Conservation (phyloP, 352 stramenopile species). For the Globisporangium alternatum region DNA sequence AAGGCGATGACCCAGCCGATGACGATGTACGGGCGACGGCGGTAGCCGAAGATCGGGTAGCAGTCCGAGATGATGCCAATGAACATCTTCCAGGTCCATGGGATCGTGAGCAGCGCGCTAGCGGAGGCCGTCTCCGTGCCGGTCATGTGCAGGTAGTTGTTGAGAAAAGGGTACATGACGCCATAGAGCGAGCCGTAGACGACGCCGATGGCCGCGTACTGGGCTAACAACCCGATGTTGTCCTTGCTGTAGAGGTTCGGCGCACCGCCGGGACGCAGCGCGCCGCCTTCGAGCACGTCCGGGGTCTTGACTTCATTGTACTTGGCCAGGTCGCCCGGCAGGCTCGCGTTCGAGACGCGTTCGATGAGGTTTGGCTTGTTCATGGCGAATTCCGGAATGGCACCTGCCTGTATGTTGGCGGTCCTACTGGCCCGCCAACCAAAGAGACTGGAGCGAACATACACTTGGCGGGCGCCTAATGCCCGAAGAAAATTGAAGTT, state of each 20-base stretch:
- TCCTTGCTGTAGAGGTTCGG: slow-evolving; percentile 33
- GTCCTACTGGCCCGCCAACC: not conserved
- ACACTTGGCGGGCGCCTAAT: no score
- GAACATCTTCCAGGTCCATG: slow-evolving; percentile 79
- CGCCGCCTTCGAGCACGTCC: slow-evolving; percentile 32
- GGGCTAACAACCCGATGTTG: slow-evolving; percentile 41
- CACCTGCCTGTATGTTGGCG: no score
- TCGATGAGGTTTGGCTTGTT: slow-evolving; percentile 21
- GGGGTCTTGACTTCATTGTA: slow-evolving; percentile 28
- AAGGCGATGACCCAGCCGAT: slow-evolving; percentile 54
- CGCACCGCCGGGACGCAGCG: slow-evolving; percentile 33
- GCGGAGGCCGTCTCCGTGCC: slow-evolving; percentile 38
- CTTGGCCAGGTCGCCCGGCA: slow-evolving; percentile 3
- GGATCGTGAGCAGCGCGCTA: slow-evolving; percentile 50
- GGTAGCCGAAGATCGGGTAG: slow-evolving; percentile 39
- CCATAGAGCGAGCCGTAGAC: slow-evolving; percentile 44
- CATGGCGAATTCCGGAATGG: slow-evolving; percentile 19
- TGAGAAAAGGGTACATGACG: slow-evolving; percentile 49
- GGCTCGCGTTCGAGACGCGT: slow-evolving; percentile 18
- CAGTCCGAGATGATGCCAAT: slow-evolving; percentile 47
- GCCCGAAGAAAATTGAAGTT: not conserved
- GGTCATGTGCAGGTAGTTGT: slow-evolving; percentile 52
- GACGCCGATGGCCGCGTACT: slow-evolving; percentile 47
- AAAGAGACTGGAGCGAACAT: not conserved
- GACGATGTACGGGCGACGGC: slow-evolving; percentile 56